Conservation (phyloP, 1,139 yeast species). For the Pichia cactophila region DNA sequence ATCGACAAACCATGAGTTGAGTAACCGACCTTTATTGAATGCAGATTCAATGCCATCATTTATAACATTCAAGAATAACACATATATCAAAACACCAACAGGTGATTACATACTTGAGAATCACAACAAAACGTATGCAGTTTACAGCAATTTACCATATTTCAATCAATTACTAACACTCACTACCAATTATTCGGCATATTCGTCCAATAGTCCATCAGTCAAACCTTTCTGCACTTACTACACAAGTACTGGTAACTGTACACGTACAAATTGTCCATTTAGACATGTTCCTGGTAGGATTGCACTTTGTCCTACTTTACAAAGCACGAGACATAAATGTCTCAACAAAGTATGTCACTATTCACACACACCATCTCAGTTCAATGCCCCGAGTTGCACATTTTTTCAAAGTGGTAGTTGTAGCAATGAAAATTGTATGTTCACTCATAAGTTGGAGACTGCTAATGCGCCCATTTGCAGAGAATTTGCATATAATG, state of each 20-base stretch:
- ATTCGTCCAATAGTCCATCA: neutral
- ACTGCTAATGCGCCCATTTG: constrained; percentile 37
- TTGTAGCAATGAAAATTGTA: constrained; percentile 52
- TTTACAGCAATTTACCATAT: constrained; percentile 40
- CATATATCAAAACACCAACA: constrained; percentile 19
- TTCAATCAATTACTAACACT: constrained; percentile 3
- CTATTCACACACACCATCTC: constrained; percentile 49
- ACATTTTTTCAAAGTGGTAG: constrained; percentile 40
- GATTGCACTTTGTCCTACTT: constrained; percentile 47
- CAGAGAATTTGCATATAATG: constrained; percentile 58
- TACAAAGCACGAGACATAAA: constrained; percentile 36
- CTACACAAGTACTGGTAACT: constrained; percentile 31
- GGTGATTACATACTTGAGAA: constrained; percentile 19
- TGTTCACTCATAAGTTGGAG: constrained; percentile 45
- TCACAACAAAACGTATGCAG: constrained; percentile 7
- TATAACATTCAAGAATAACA: constrained; percentile 12
- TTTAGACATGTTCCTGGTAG: constrained; percentile 46
- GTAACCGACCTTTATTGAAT: constrained; percentile 11
- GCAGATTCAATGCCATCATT: constrained; percentile 17
- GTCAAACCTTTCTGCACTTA: constrained; percentile 4
- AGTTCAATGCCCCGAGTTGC: constrained; percentile 63
- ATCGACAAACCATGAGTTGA: constrained; percentile 17
- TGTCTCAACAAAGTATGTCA: constrained; percentile 48
- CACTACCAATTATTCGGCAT: neutral
- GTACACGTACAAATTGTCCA: constrained; percentile 32